Evolutionary conservation across 257 asterid genomes (phyloP), one percentile per base, ranked within the genome.

Genomic region (Jacaranda copaia): DNA sequence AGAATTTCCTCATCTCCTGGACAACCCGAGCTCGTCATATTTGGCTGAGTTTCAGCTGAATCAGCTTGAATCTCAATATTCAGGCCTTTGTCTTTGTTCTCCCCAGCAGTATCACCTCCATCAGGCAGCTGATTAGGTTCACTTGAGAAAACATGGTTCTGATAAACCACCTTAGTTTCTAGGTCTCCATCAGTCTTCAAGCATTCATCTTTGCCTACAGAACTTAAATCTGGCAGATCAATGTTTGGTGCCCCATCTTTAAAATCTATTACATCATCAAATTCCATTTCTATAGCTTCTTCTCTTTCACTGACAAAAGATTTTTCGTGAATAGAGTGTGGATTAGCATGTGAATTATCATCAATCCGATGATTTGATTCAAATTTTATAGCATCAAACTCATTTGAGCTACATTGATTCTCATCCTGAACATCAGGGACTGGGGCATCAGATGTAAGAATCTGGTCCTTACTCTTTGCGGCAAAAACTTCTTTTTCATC

Each of bases 221-320:
- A 70, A 58, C 74, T 64, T 36, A 81, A 68, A 79, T 79, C 66
- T 42, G 79, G 45, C 52, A 55, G 75, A 79, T 80, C 76, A 80
- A 80, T 16, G 60, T 59, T 74, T 40, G 69, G 45, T 65, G 20
- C 72, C 74, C 75, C 85, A 43, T 67, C 82, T 48, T 77, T 79
- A 72, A 84, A 71, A 81, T 80, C 86, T 72, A 86, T 58, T 56
- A 79, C 87, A 51, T 52, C 81, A 74, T 81, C 86, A 62, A 88
- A 77, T 61, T 86, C 87, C 83, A 82, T 78, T 64, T 52, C 89
- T 68, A 49, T 62, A 72, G 76, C 76, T 71, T 88, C 90, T 72
- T 73, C 88, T 39, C 67, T 69, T 66, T 65, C 91, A 81, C 56
- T 45, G 68, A 46, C 84, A 53, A 72, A 51, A 65, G 83, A 66